Conservation (phyloP, 768 basidiomycete species). For the Trametes coccinea region DNA sequence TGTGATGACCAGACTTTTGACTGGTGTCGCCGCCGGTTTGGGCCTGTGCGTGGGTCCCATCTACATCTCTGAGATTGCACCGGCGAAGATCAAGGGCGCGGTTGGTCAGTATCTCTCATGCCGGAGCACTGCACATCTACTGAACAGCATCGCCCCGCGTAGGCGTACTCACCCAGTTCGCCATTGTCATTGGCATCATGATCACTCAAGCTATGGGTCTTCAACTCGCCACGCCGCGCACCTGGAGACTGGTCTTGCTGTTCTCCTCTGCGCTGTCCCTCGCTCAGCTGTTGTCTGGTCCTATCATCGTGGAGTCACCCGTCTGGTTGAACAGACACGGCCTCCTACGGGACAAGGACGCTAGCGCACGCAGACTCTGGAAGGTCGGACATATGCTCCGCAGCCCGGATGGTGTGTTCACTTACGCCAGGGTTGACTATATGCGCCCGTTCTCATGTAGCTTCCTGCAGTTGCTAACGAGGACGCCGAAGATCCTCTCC, state of each 20-base stretch:
- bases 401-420: slow-evolving; percentile 15
- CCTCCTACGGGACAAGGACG: slow-evolving; percentile 49
- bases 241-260: slow-evolving; percentile 73
- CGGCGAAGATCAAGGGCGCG: slow-evolving; percentile 69
- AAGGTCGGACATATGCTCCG: slow-evolving; percentile 29
- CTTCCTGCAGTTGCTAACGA: slow-evolving; percentile 12
- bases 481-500: slow-evolving; percentile 43
- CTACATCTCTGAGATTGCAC: slow-evolving; percentile 84
- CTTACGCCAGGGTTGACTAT: not conserved
- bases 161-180: slow-evolving; percentile 83
- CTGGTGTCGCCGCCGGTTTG: slow-evolving; percentile 71
- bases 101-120: slow-evolving; percentile 50
- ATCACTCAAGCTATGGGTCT: slow-evolving; percentile 80
- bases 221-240: slow-evolving; percentile 61
- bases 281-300: slow-evolving; percentile 55
- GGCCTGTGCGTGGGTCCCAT: slow-evolving; percentile 81
- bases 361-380: slow-evolving; percentile 56
- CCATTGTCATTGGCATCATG: slow-evolving; percentile 85
- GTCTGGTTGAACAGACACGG: slow-evolving; percentile 59
- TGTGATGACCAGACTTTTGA: slow-evolving; percentile 48
- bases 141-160: not conserved
- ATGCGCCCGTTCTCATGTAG: not conserved
- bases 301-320: slow-evolving; percentile 68
- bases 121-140: not conserved
- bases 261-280: slow-evolving; percentile 58